A percentile compares a stretch with the other conserved stretches of the same genome.
phyloP scores from a whole-genome alignment of 78 protist species.

The Reticulomyxa filosa region DNA sequence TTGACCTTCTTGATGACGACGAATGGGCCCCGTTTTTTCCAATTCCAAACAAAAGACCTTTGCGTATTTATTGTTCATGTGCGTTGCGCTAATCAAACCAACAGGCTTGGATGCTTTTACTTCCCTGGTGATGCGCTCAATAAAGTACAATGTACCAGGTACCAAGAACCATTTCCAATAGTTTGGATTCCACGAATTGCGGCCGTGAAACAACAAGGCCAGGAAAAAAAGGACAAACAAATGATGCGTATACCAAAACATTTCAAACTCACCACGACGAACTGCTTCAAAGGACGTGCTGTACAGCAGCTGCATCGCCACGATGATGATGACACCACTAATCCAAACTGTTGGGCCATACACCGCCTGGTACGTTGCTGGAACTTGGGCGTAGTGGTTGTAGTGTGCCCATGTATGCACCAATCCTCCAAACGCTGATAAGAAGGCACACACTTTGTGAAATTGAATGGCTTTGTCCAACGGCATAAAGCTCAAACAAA shows the following conservation, averaged over 20 bases:
- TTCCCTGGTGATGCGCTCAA: conserved; percentile 1
- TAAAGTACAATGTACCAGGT: not conserved
- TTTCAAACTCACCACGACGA: not conserved
- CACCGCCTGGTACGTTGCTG: no score
- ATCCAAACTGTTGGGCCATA: no score
- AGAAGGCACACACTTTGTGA: no score
- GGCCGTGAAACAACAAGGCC: not conserved
- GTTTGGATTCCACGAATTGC: not conserved
- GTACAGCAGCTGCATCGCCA: no score
- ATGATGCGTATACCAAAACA: conserved; percentile 1
- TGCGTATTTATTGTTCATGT: not conserved
- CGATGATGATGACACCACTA: no score
- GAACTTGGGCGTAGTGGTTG: no score
- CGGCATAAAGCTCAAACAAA: no score
- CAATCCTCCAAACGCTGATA: no score
- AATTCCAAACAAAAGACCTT: not conserved
- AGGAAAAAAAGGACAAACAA: not conserved
- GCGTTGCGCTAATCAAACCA: not conserved
- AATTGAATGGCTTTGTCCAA: no score
- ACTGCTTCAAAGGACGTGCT: not conserved
- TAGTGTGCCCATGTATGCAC: no score
- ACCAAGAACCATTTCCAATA: not conserved
- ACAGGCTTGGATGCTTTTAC: no score
- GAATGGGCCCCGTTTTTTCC: not conserved
- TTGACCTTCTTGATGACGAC: not conserved